Conservation (phyloP, 1,284 basidiomycete genomes). For the Pseudozyma pruni region DNA sequence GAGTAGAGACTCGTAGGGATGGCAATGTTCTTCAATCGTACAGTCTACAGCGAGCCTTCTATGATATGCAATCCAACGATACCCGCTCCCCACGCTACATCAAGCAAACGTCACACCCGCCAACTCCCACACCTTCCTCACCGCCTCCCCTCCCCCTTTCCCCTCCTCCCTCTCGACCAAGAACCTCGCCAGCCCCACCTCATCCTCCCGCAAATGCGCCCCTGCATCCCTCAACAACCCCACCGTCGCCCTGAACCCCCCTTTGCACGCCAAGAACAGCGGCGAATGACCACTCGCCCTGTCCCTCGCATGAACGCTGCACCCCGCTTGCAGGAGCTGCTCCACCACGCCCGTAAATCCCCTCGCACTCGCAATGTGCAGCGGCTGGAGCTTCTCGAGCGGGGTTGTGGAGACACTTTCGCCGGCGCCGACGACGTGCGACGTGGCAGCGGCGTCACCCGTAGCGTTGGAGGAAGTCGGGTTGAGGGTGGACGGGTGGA, state of each 20-base stretch:
- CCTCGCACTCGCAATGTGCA: slow-evolving; percentile 82
- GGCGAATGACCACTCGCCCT: slow-evolving; percentile 85
- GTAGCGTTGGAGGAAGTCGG: slow-evolving; percentile 6
- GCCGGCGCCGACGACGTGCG: not conserved
- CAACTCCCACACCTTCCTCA: slow-evolving; percentile 19
- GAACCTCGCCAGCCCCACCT: slow-evolving; percentile 40
- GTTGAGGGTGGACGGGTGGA: slow-evolving; percentile 36
- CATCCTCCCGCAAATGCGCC: slow-evolving; percentile 62
- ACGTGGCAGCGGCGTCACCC: slow-evolving; percentile 12
- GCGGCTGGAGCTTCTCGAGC: slow-evolving; percentile 72
- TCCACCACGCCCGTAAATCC: slow-evolving; percentile 74
- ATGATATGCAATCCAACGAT: not conserved
- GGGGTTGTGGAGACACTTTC: slow-evolving; percentile 19
- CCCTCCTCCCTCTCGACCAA: slow-evolving; percentile 5
- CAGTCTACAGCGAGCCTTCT: too few relatives aligned
- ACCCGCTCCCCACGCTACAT: not conserved
- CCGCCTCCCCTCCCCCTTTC: not conserved
- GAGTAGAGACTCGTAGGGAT: not conserved
- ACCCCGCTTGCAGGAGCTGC: slow-evolving; percentile 78
- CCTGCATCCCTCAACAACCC: slow-evolving; percentile 59
- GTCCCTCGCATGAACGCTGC: slow-evolving; percentile 78
- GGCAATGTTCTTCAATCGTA: too few relatives aligned
- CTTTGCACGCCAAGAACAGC: slow-evolving; percentile 67
- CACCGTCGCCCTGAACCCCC: slow-evolving; percentile 50
- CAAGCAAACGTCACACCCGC: slow-evolving; percentile 23